These are phyloP conservation scores for Babesia divergens DNA, from an alignment of 169 alveolate genomes.

Conservation along the genomic window DNA sequence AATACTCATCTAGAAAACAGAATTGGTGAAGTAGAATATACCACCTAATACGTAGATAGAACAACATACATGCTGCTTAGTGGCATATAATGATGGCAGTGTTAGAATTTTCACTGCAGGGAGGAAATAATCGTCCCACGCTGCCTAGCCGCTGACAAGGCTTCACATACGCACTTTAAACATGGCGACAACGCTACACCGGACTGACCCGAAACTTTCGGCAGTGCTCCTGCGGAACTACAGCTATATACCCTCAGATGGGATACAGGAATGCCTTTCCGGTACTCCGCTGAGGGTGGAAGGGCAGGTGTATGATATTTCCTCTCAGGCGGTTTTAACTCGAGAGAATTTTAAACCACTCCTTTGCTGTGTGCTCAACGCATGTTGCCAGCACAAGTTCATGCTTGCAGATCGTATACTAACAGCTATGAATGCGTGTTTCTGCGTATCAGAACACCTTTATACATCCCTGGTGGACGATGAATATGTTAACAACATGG, in stretches of 20 bases:
- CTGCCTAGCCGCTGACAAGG: too few relatives aligned
- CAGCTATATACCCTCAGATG: conserved; percentile 15
- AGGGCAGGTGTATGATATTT: conserved; percentile 16
- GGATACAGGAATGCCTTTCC: conserved; percentile 33
- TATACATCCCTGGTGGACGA: conserved; percentile 11
- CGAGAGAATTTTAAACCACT: conserved; percentile 13
- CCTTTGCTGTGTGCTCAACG: conserved; percentile 23
- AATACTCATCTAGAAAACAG: too few relatives aligned
- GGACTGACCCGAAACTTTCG: conserved; percentile 27
- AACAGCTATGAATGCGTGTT: conserved; percentile 14
- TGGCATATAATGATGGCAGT: too few relatives aligned
- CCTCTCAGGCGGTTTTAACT: conserved; percentile 19
- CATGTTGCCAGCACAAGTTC: conserved; percentile 38
- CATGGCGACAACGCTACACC: conserved; percentile 25
- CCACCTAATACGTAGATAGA: too few relatives aligned
- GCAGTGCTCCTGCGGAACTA: conserved; percentile 29
- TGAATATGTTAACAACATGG: conserved; percentile 23
- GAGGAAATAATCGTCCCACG: too few relatives aligned
- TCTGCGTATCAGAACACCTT: conserved; percentile 1
- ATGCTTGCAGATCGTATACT: conserved; percentile 30
- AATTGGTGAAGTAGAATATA: too few relatives aligned
- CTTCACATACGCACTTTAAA: too few relatives aligned
- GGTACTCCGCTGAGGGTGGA: conserved; percentile 19
- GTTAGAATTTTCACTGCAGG: too few relatives aligned
- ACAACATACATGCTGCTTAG: too few relatives aligned